Base-by-base conservation (phyloP, 106 monocot genomes). In the Chionographis japonica region DNA sequence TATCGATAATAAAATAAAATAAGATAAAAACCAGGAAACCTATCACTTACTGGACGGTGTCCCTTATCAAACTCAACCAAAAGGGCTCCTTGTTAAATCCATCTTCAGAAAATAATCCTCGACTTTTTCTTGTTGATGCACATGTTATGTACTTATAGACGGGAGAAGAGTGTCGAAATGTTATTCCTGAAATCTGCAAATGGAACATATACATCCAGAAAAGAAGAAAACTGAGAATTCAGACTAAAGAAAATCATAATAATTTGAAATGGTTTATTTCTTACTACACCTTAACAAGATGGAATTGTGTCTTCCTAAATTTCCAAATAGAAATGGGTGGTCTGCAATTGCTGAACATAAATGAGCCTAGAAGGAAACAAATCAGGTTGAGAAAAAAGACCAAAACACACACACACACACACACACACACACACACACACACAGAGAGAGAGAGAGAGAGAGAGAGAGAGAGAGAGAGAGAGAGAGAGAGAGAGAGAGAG, bases 51-150 rank as follows among this genome's bases (percentile, higher is more conserved):
- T 78, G 66, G 52, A 65, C 49, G 12, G 77, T 35, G 52, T 89
- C 92, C 71, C 77, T 79, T 13, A 84, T 40, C 68, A 88, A 53
- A 65, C 70, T 74, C 43, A 73, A 50, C 86, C 77, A 88, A 71
- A 93, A 83, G 2, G 88, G 74, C 15, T 85, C 80, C 41, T 67
- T 56, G 19, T 72, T 51, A 62, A 72, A 63, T 3, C 68, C 81
- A 55, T 76, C 69, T 6, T 69, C 50, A 55, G 53, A 63, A 49
- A 41, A 10, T 65, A 63, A 18, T 51, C 76, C 46, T 38, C 66
- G 52, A 74, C 70, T 74, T 18, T 52, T 62, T 65, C 73, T 73
- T 37, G 56, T 40, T 37, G 63, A 46, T 60, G 74, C 81, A 71
- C 54, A 77, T 56, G 56, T 77, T 56, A 70, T 12, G 16, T 51